phyloP scores from a whole-genome alignment of 2,329 filamentous ascomycete species.

The Talaromyces atroroseus region DNA sequence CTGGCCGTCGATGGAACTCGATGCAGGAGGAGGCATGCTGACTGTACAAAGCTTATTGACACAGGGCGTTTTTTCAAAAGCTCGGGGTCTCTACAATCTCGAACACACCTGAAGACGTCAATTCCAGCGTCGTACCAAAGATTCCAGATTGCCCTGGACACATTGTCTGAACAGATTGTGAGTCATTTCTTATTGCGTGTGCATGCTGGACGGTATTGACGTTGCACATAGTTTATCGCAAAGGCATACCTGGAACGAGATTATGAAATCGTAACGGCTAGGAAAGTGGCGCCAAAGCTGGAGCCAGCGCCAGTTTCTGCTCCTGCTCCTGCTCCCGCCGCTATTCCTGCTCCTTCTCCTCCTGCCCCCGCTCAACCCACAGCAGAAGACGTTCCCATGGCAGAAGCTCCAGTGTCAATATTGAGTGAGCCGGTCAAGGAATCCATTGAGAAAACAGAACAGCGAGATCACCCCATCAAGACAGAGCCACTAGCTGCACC shows the following conservation, averaged over 20 bases:
- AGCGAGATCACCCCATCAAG: constrained; percentile 8
- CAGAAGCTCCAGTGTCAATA: constrained; percentile 18
- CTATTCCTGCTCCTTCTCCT: neutral
- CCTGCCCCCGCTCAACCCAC: constrained; percentile 14
- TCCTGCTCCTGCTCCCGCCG: neutral
- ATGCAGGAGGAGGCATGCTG: constrained; percentile 7
- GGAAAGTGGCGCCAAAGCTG: constrained; percentile 20
- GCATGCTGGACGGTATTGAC: neutral
- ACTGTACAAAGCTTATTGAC: constrained; percentile 32
- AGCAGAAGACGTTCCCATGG: constrained; percentile 28
- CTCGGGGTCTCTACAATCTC: constrained; percentile 29
- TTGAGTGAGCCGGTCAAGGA: constrained; percentile 15
- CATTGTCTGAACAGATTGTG: constrained; percentile 40
- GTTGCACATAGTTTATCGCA: constrained; percentile 33
- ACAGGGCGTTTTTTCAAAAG: constrained; percentile 38
- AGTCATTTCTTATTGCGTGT: constrained; percentile 13
- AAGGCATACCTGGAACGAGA: constrained; percentile 40
- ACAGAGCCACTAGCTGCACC: constrained; percentile 9
- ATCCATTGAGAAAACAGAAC: constrained; percentile 18
- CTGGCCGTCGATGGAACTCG: neutral
- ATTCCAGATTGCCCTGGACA: constrained; percentile 37
- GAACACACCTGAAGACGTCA: constrained; percentile 31
- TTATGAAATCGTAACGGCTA: constrained; percentile 33
- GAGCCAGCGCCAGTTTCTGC: neutral
- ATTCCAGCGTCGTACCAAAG: constrained; percentile 35